Percentiles rank a stretch among this genome's conserved stretches.
Conservation (phyloP, 169 alveolate species). For the Plasmodium cynomolgi region DNA sequence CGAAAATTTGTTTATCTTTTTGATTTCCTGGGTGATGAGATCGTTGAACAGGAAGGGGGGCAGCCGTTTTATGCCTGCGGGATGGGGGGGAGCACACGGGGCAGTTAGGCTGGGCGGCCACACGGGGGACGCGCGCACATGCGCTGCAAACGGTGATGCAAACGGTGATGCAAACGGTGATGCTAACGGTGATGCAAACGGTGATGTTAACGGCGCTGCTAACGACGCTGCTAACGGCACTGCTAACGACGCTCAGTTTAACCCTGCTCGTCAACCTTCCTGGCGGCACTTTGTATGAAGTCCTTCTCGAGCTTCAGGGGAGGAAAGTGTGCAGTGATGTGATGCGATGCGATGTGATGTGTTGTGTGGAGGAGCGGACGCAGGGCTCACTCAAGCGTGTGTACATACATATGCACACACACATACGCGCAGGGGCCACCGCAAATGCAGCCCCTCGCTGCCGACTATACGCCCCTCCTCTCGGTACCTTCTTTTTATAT, state of each 20-base stretch:
- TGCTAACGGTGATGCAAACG: not conserved
- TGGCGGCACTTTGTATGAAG: slow-evolving; percentile 49
- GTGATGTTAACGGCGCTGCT: not conserved
- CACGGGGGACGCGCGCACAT: not conserved
- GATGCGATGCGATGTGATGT: not conserved
- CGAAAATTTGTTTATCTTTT: slow-evolving; percentile 77
- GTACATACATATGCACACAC: not conserved
- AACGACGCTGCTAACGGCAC: not conserved
- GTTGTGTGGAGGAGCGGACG: not conserved
- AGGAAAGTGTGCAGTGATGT: not conserved
- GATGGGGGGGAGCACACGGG: not conserved
- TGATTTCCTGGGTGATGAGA: slow-evolving; percentile 76
- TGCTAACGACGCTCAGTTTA: not conserved
- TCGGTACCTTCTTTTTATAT: slow-evolving; percentile 57
- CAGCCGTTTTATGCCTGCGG: slow-evolving; percentile 53
- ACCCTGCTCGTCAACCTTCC: slow-evolving; percentile 62
- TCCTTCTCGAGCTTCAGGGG: slow-evolving; percentile 60
- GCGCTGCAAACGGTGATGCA: not conserved
- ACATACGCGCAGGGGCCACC: not conserved
- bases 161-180: not conserved
- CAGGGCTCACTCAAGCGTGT: not conserved
- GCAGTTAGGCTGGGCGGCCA: too few species aligned
- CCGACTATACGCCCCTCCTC: not conserved
- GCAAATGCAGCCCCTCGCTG: not conserved
- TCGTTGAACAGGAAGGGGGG: slow-evolving; percentile 76